Evolutionary conservation across 805 yeast species (phyloP), one percentile per base, ranked within the genome.

Genomic region (Saccharomycopsis capsularis): DNA sequence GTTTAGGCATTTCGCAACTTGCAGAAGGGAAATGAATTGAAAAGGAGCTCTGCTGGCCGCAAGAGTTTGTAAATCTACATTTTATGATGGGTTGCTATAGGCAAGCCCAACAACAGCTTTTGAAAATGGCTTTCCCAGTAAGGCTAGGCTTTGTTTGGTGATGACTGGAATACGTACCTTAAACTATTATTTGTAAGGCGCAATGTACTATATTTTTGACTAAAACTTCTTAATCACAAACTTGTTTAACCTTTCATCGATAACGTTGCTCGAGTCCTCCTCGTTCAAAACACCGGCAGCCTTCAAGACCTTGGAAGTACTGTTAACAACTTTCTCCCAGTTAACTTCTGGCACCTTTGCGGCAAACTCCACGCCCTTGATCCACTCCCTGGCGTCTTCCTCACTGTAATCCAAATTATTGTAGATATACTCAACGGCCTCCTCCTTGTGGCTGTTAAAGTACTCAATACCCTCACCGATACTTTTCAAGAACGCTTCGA

Each of bases 341-440:
- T 85, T 75, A 16, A 74, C 61, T 1, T 67, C 63, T 0, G 73
- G 78, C 16, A 75, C 60, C 11, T 62, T 48, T 40, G 73, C 68
- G 35, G 71, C 65, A 64, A 88, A 89, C 55, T 69, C 59, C 5
- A 89, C 96, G 0, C 95, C 85, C 56, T 81, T 73, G 52, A 83
- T 69, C 97, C 97, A 89, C 52, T 77, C 83, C 22, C 69, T 64
- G 6, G 95, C 95, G 63, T 89, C 96, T 42, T 74, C 85, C 46
- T 73, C 71, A 0, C 85, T 65, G 67, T 89, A 89, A 63, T 86
- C 95, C 54, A 90, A 71, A 56, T 85, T 76, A 2, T 71, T 66
- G 24, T 76, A 68, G 49, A 90, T 89, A 60, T 75, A 79, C 39
- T 73, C 68, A 5, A 82, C 71, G 0, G 90, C 82, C 60, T 83